Conservation (phyloP, 306 rosid species). For the Lathyrus aphaca region DNA sequence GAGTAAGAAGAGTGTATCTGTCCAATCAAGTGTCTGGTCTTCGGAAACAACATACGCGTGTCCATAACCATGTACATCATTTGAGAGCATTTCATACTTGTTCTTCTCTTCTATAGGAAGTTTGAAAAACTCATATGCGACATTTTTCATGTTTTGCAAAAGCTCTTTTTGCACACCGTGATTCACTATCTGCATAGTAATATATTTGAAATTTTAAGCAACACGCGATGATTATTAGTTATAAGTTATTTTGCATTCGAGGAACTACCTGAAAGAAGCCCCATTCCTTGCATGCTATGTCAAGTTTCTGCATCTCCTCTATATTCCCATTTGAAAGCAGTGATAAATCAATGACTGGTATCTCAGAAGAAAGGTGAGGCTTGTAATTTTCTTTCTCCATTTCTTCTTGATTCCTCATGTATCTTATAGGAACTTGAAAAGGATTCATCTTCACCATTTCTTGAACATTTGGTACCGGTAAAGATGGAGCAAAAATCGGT, state of each 20-base stretch:
- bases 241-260: no score
- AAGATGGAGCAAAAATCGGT: slow-evolving; percentile 39
- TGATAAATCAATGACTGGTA: slow-evolving; percentile 46
- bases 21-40: slow-evolving; percentile 53
- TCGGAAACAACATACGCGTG: slow-evolving; percentile 42
- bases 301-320: slow-evolving; percentile 47
- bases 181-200: slow-evolving; percentile 42
- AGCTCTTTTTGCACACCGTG: slow-evolving; percentile 46
- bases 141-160: slow-evolving; percentile 43
- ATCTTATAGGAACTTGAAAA: slow-evolving; percentile 41
- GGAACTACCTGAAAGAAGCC: slow-evolving; percentile 51
- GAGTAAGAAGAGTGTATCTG: slow-evolving; percentile 32
- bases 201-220: background rate
- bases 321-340: slow-evolving; percentile 41
- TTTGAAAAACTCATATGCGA: slow-evolving; percentile 40
- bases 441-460: slow-evolving; percentile 48
- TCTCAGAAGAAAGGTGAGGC: slow-evolving; percentile 43
- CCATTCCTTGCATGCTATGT: slow-evolving; percentile 50
- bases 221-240: background rate
- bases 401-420: slow-evolving; percentile 38
- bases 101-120: slow-evolving; percentile 59
- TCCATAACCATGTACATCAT: slow-evolving; percentile 48
- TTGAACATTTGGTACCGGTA: slow-evolving; percentile 51
- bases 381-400: slow-evolving; percentile 12
- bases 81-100: slow-evolving; percentile 34